Evolutionary conservation across 768 basidiomycete genomes (phyloP), one percentile per base, ranked within the genome.

Genomic region (Kwoniella bestiolae): DNA sequence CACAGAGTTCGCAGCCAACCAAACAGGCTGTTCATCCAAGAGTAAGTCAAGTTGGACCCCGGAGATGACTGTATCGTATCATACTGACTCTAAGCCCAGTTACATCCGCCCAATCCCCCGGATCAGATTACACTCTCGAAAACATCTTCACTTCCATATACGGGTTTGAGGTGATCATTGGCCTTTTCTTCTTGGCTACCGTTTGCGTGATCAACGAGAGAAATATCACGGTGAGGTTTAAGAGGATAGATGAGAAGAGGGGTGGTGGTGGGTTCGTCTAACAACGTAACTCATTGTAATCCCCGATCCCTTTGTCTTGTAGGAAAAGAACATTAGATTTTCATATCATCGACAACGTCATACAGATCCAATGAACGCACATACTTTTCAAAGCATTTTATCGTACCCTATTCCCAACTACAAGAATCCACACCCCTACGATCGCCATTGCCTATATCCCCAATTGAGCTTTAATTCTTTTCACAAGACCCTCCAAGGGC

Each of bases 121-220:
- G 85, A 76, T 88, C 89, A 14, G 91, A 94, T 75, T 82, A 77
- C 70, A 90, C 87, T 18, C 82, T 96, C 67, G 90, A 93, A 79
- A 85, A 90, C 65, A 84, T 89, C 49, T 96, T 95, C 82, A 90
- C 92, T 89, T 68, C 72, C 5, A 84, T 89, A 32, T 94, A 92
- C 80, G 92, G 91, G 44, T 94, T 87, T 81, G 91, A 91, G 86
- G 88, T 89, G 7, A 85, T 93, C 70, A 84, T 93, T 59, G 81
- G 90, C 44, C 85, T 85, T 65, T 83, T 94, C 67, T 86, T 93
- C 77, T 83, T 95, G 52, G 87, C 91, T 6, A 89, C 91, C 25
- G 84, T 91, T 60, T 95, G 92, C 82, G 86, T 94, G 46, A 92
- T 96, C 76, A 91, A 90, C 77, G 88, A 85, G 91, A 86, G 91